Evolutionary conservation across 2,329 filamentous ascomycete genomes (phyloP).

Genomic region (Beauveria varroae): DNA sequence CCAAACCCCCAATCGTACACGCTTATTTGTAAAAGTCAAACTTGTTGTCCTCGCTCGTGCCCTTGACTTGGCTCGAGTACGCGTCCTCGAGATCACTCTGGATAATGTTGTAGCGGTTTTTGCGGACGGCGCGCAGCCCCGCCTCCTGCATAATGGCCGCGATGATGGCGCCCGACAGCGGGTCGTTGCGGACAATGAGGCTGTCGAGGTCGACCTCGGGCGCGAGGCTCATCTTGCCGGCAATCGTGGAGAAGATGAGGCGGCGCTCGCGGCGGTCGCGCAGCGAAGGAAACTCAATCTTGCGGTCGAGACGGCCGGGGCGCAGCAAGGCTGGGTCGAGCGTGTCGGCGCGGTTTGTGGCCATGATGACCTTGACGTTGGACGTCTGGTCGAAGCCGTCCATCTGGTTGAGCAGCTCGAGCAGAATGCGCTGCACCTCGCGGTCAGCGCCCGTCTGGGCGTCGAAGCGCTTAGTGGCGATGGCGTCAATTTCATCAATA

Average conservation of each 20-base stretch:
- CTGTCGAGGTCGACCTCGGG: slow-evolving; percentile 96
- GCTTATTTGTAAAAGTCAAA: slow-evolving; percentile 87
- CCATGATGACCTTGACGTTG: slow-evolving; percentile 99
- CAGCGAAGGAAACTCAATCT: slow-evolving; percentile 97
- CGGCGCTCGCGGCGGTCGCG: slow-evolving; percentile 90
- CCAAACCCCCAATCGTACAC: neutral
- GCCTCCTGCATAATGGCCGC: slow-evolving; percentile 99
- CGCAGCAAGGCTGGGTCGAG: slow-evolving; percentile 90
- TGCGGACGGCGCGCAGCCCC: slow-evolving; percentile 84
- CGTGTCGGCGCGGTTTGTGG: slow-evolving; percentile 95
- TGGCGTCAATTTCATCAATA: slow-evolving; percentile 98
- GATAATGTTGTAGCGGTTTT: slow-evolving; percentile 99
- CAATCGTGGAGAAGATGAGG: slow-evolving; percentile 96
- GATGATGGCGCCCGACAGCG: slow-evolving; percentile 89
- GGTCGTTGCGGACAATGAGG: slow-evolving; percentile 93
- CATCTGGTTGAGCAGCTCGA: slow-evolving; percentile 98
- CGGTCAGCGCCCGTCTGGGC: slow-evolving; percentile 96
- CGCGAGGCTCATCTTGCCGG: slow-evolving; percentile 91
- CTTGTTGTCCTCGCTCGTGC: slow-evolving; percentile 55
- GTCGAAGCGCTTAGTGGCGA: slow-evolving; percentile 98
- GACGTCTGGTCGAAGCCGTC: slow-evolving; percentile 98
- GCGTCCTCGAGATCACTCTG: slow-evolving; percentile 95
- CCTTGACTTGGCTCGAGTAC: slow-evolving; percentile 95
- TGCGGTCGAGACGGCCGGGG: slow-evolving; percentile 90
- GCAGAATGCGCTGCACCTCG: slow-evolving; percentile 95